Evolutionary conservation across 2,329 filamentous ascomycete species (phyloP), one percentile per base, ranked within the genome.

Genomic region (Colletotrichum tamarilloi): DNA sequence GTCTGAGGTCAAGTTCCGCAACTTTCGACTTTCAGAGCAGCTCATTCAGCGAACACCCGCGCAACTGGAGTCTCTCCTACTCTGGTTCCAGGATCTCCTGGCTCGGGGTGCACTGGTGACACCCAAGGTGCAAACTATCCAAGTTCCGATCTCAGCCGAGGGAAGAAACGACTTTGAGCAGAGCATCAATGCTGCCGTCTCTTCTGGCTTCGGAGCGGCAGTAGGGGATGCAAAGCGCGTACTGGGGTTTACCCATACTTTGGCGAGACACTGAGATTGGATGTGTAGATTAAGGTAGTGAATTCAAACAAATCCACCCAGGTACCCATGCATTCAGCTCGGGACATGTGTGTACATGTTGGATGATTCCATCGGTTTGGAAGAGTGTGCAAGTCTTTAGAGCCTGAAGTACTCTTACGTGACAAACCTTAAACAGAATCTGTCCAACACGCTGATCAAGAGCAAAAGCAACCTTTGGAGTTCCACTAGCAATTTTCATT

Each of bases 1-100:
- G 62, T 53, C 46, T 16, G 42, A 55, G 16, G 24, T 66, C 30
- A 56, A n/a, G 14, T 57, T 66, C n/a, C 62, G 42, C 14, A 66
- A 66, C 62, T 66, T 66, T 66, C 62, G 62, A 12, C 62, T 66
- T 28, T 66, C 62, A 12, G 49, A 66, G 4, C 32, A 30, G 5
- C 46, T 55, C 24, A 24, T 3, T 19, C 22, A 38, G 16, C 46
- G 46, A 6, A 56, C 62, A 6, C 26, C 49, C 8, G 49, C 26
- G 5, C 42, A 66, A 24, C n/a, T 58, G 46, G 57, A 38, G 57
- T 59, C 57, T 12, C 19, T 38, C 32, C 19, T 59, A 5, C 57
- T 59, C 14, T 59, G 57, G 57, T 59, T 59, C 1, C 57, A 59
- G 26, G 30, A 38, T 14, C 32, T 59, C 3, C 32, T 59, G 57